Evolutionary conservation across 805 yeast genomes (phyloP), one percentile per base, ranked within the genome.

Genomic region (Jamesozyma piceae): DNA sequence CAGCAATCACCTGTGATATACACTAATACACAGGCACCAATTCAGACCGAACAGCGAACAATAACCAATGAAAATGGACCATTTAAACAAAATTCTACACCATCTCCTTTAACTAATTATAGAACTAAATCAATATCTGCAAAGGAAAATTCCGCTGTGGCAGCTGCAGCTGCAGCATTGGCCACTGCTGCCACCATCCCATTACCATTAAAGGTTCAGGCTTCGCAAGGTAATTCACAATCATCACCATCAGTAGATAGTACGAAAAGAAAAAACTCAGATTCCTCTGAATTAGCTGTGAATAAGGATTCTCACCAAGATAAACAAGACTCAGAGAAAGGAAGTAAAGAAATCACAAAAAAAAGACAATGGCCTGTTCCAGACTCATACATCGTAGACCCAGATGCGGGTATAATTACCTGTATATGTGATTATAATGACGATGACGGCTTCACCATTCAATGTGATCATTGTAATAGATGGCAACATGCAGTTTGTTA

Each of bases 401-500:
- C 86, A 4, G 95, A 89, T 58, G 72, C 90, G 2, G 96, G 95
- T 0, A 64, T 78, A 0, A 89, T 90, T 42, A 86, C 95, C 2
- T 90, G 97, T 64, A 77, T 89, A 8, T 90, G 97, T 69, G 87
- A 79, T 1, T 79, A 71, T 51, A 84, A 78, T 44, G 94, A 86
- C 46, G 96, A 87, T 63, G 92, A 90, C 52, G 97, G 97, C 0
- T 82, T 86, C 55, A 89, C 95, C 20, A 84, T 92, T 48, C 97
- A 92, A 64, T 92, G 98, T 66, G 96, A 88, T 59, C 72, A 77
- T 28, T 89, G 97, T 62, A 80, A 75, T 61, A 76, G 95, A 48
- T 89, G 97, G 97, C 96, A 89, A 59, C 97, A 89, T 65, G 88
- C 92, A 22, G 70, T 76, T n/a, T 89, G 97, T 63, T 85, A 87